These are phyloP conservation scores for Ramularia endophylla DNA, from an alignment of 2,329 filamentous ascomycete species.

Conservation along the genomic window DNA sequence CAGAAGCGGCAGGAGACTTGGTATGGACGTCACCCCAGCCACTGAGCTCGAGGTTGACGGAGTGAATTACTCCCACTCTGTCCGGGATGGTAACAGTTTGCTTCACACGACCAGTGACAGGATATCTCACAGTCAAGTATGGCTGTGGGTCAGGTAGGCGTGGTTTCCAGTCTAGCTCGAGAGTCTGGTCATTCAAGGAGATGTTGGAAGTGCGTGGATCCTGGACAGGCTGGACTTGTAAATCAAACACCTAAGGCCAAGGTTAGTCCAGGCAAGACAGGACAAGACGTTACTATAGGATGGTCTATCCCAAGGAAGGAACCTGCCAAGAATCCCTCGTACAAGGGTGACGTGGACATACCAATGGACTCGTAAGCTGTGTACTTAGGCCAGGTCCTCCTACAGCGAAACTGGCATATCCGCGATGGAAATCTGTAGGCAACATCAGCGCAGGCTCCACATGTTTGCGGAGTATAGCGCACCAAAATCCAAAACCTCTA, in stretches of 20 bases:
- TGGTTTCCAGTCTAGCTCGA: slow-evolving; percentile 35
- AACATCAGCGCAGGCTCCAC: no score
- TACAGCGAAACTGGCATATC: no score
- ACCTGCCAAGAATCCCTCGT: slow-evolving; percentile 4
- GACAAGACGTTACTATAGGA: slow-evolving; percentile 2
- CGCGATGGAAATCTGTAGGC: no score
- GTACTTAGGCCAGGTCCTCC: no score
- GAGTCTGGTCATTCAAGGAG: slow-evolving; percentile 39
- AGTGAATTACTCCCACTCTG: slow-evolving; percentile 8
- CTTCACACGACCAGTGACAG: slow-evolving; percentile 5
- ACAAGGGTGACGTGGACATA: slow-evolving; percentile 29
- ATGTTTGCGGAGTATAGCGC: no score
- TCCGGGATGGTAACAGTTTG: slow-evolving; percentile 15
- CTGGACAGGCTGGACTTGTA: slow-evolving; percentile 34
- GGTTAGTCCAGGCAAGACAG: background rate
- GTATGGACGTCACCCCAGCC: slow-evolving; percentile 10
- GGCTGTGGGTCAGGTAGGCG: slow-evolving; percentile 27
- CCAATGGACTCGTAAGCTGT: slow-evolving; percentile 36
- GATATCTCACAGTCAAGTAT: no score
- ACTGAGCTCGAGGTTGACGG: slow-evolving; percentile 11
- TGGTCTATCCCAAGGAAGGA: slow-evolving; percentile 5
- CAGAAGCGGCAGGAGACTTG: slow-evolving; percentile 6
- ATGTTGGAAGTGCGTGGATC: slow-evolving; percentile 37
- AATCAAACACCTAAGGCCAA: slow-evolving; percentile 34
- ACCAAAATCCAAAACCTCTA: no score